phyloP scores from a whole-genome alignment of 495 filamentous ascomycete genomes.

The Tetracladium marchalianum region DNA sequence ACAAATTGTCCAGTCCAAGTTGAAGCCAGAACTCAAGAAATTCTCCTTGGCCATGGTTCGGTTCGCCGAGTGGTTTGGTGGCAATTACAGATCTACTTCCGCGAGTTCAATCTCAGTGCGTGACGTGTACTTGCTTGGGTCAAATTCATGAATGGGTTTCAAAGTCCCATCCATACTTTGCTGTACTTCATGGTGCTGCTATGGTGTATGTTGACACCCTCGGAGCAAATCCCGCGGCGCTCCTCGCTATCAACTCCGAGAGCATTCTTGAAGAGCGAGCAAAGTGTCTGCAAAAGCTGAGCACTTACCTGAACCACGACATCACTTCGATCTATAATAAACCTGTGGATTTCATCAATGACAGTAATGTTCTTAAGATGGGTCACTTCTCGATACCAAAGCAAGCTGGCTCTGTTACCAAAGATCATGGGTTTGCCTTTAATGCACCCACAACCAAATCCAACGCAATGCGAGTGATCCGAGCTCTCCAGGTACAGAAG shows the following conservation, averaged over 20 bases:
- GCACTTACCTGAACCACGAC: slow-evolving; percentile 53
- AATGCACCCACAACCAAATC: slow-evolving; percentile 79
- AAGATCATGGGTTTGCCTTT: slow-evolving; percentile 65
- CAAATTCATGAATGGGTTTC: slow-evolving; percentile 71
- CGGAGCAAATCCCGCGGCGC: slow-evolving; percentile 83
- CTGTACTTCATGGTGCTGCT: slow-evolving; percentile 76
- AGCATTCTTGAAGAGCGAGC: slow-evolving; percentile 51
- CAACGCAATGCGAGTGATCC: slow-evolving; percentile 82
- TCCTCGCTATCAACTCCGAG: slow-evolving; percentile 55
- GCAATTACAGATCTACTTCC: slow-evolving; percentile 60
- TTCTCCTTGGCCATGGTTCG: slow-evolving; percentile 60
- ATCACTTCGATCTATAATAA: slow-evolving; percentile 49
- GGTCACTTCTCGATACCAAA: slow-evolving; percentile 64
- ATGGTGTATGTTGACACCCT: slow-evolving; percentile 94
- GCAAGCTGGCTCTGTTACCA: slow-evolving; percentile 29
- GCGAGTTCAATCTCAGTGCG: slow-evolving; percentile 73
- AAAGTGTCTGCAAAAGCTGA: slow-evolving; percentile 62
- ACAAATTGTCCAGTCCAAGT: slow-evolving; percentile 73
- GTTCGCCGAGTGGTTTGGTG: slow-evolving; percentile 89
- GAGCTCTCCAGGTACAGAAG: slow-evolving; percentile 82
- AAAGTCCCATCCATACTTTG: slow-evolving; percentile 38
- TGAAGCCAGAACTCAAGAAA: slow-evolving; percentile 35
- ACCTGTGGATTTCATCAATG: slow-evolving; percentile 9
- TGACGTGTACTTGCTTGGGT: slow-evolving; percentile 89
- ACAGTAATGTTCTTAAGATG: slow-evolving; percentile 42